Evolutionary conservation across 257 asterid genomes (phyloP), one percentile per base, ranked within the genome.

Genomic region (Nicotiana otophora): DNA sequence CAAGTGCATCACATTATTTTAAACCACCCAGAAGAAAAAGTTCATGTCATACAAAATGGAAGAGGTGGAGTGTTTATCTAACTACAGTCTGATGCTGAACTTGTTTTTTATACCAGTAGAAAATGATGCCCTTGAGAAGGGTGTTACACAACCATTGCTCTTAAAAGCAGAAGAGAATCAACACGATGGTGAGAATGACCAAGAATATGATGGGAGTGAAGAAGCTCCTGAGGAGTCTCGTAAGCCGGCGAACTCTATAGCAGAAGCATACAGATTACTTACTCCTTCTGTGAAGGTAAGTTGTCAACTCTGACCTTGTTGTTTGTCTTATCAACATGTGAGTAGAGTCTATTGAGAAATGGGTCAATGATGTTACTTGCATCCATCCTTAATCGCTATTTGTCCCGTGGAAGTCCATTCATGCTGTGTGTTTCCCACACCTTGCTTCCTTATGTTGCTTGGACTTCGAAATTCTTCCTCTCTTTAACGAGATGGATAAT

Each of bases 211-310:
- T 77, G 93, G 11, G 69, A 96, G 98, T 86, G 99, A 94, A 88
- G 97, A 94, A 88, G 92, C 97, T 86, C 55, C 84, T 10, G 96
- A 94, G 85, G 97, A 96, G 55, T 89, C 97, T 89, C 97, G 91
- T 57, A 81, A 39, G 83, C 91, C 99, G 39, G 99, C 97, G 80
- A 94, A 89, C 89, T 94, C 98, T 8, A 88, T 94, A 20, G 91
- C 82, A 84, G 86, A 92, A 31, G 98, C 99, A 46, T 94, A 96
- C 85, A 89, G 95, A 86, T 86, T 96, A 81, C 97, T 94, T 62
- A 96, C 98, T 15, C 98, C 98, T 61, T 96, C 99, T 55, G 97
- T 94, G 77, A 96, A 96, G 98, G 99, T 96, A 91, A 53, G 54
- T 36, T 2, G 63, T 62, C 61, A 17, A 62, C 36, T 81, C 68